Percentiles rank a stretch among this genome's conserved stretches.
These are phyloP conservation scores for Neonectria sp. DNA, from an alignment of 2,329 filamentous ascomycete genomes.

Conservation along the genomic window DNA sequence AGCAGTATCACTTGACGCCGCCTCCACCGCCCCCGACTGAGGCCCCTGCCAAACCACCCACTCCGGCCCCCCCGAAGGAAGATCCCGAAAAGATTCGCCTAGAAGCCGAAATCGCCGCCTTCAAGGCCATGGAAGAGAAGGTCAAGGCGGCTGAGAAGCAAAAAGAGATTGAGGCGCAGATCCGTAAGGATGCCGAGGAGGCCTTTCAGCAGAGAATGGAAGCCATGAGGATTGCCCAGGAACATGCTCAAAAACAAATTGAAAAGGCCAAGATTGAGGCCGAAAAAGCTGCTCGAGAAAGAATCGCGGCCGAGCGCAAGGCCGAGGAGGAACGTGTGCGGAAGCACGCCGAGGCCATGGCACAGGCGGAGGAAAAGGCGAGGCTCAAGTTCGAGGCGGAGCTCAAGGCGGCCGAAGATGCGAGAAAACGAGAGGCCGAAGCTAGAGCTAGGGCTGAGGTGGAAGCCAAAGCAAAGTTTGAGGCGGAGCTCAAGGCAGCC, in stretches of 20 bases:
- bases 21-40: conserved; percentile 62
- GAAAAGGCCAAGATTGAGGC: conserved; percentile 46
- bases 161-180: conserved; percentile 61
- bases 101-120: conserved; percentile 70
- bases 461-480: conserved; percentile 65
- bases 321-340: conserved; percentile 45
- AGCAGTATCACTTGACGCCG: conserved; percentile 58
- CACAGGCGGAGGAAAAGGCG: conserved; percentile 54
- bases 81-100: conserved; percentile 75
- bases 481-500: conserved; percentile 50
- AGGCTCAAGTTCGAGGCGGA: conserved; percentile 58
- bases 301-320: conserved; percentile 55
- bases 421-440: conserved; percentile 55
- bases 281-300: conserved; percentile 60
- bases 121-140: conserved; percentile 63
- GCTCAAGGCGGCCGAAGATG: conserved; percentile 45
- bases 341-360: conserved; percentile 63
- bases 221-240: conserved; percentile 41
- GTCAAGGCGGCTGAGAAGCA: conserved; percentile 63
- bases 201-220: conserved; percentile 51
- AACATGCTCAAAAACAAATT: conserved; percentile 55
- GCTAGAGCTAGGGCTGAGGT: conserved; percentile 62
- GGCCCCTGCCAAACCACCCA: conserved; percentile 58
- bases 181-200: conserved; percentile 63
- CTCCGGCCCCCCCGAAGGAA: conserved; percentile 56